A percentile compares a stretch with the other conserved stretches of the same genome.
Conservation (phyloP, 2,329 filamentous ascomycete genomes). For the Cladosporium colombiae region DNA sequence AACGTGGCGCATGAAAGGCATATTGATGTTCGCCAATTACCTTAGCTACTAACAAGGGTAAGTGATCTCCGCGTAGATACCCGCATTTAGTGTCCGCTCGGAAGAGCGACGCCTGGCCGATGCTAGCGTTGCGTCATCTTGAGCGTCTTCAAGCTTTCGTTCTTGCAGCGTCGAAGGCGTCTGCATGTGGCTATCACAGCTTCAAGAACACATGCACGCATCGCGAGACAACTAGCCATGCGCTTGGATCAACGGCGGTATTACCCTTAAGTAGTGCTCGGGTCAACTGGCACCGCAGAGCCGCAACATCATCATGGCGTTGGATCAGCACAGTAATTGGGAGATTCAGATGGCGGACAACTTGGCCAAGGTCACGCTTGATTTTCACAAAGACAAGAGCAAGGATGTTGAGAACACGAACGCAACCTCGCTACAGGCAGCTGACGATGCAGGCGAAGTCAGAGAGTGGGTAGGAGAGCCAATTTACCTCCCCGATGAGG, state of each 20-base stretch:
- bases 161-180: not conserved
- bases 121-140: conserved; percentile 15
- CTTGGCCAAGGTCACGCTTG: conserved; percentile 29
- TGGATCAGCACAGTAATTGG: conserved; percentile 40
- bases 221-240: conserved; percentile 5
- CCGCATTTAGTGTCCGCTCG: not conserved
- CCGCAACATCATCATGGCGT: conserved; percentile 30
- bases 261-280: not conserved
- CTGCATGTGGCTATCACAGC: not conserved
- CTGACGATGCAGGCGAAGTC: conserved; percentile 1
- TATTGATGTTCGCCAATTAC: no score
- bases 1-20: no score
- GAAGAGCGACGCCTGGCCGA: not conserved
- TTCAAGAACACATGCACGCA: not conserved
- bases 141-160: not conserved
- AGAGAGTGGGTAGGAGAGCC: conserved; percentile 28
- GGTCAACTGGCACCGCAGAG: not conserved
- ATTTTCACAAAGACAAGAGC: conserved; percentile 21
- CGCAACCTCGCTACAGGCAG: not conserved
- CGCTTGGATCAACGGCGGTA: not conserved
- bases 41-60: no score
- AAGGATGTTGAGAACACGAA: not conserved
- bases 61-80: not conserved
- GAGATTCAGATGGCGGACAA: conserved; percentile 39
- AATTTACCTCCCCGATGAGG: conserved; percentile 55